Evolutionary conservation across 805 yeast species (phyloP).

Genomic region (Torulaspora quercuum): DNA sequence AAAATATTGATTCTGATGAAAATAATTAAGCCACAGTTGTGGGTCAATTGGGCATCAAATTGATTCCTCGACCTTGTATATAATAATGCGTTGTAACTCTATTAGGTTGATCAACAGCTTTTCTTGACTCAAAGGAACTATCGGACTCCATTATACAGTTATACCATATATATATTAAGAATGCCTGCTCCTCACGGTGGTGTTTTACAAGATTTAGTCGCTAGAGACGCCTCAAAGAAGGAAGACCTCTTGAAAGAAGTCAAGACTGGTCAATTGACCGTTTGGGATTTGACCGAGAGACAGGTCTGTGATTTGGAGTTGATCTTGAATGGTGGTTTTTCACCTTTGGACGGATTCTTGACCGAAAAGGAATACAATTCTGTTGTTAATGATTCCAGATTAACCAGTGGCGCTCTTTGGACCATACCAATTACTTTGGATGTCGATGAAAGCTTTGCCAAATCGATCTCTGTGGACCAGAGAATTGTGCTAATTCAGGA

Average conservation of each 20-base stretch:
- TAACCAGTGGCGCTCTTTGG: conserved; percentile 77
- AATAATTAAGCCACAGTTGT: conserved; percentile 11
- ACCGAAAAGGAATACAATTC: conserved; percentile 59
- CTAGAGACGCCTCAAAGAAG: conserved; percentile 69
- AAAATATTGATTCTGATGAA: no score
- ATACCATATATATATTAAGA: conserved; percentile 5
- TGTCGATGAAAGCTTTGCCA: conserved; percentile 51
- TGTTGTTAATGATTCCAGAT: conserved; percentile 65
- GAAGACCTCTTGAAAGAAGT: conserved; percentile 57
- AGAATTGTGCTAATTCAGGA: conserved; percentile 75
- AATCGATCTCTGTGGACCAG: conserved; percentile 48
- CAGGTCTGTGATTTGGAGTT: conserved; percentile 92
- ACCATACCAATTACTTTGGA: conserved; percentile 91
- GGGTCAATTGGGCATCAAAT: no score
- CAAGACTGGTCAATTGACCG: conserved; percentile 39
- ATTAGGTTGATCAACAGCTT: no score
- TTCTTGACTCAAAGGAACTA: no score
- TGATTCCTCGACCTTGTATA: no score
- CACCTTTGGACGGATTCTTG: conserved; percentile 70
- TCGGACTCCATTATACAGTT: no score
- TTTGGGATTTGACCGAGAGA: conserved; percentile 63
- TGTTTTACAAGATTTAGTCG: conserved; percentile 73
- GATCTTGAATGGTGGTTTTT: conserved; percentile 90
- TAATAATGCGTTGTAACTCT: no score
- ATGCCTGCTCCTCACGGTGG: conserved; percentile 94